phyloP scores from a whole-genome alignment of 2,329 filamentous ascomycete genomes.

The Rhynchosporium agropyri region DNA sequence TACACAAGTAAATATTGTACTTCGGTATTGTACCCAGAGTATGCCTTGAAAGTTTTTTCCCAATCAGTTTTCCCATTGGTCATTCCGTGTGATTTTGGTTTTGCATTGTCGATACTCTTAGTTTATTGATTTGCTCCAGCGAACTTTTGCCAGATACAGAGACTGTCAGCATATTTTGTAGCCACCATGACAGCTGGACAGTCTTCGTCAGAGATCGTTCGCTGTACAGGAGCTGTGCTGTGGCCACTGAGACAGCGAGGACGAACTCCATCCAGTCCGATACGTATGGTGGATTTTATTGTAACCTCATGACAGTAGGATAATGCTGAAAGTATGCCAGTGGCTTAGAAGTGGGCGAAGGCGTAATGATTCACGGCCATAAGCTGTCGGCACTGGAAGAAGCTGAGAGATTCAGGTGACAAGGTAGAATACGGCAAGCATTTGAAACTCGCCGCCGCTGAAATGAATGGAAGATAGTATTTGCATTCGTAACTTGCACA shows the following conservation, averaged over 20 bases:
- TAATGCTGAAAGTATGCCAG: not conserved
- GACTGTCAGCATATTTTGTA: too few species aligned
- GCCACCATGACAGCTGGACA: not conserved
- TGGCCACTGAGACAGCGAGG: not conserved
- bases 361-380: not conserved
- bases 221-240: not conserved
- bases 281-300: not conserved
- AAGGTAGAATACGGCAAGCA: not conserved
- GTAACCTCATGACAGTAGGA: not conserved
- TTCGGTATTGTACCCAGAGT: not conserved
- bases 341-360: not conserved
- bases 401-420: slow-evolving; percentile 10
- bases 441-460: not conserved
- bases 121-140: not conserved
- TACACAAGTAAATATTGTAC: too few species aligned
- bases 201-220: too few species aligned
- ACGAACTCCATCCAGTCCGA: not conserved
- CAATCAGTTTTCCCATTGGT: slow-evolving; percentile 4
- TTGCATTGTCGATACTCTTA: not conserved
- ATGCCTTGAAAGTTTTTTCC: not conserved
- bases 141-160: too few species aligned
- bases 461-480: not conserved
- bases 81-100: not conserved
- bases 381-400: slow-evolving; percentile 1
- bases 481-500: slow-evolving; percentile 8